phyloP scores from a whole-genome alignment of 306 rosid species.

The Fragaria ananassa region DNA sequence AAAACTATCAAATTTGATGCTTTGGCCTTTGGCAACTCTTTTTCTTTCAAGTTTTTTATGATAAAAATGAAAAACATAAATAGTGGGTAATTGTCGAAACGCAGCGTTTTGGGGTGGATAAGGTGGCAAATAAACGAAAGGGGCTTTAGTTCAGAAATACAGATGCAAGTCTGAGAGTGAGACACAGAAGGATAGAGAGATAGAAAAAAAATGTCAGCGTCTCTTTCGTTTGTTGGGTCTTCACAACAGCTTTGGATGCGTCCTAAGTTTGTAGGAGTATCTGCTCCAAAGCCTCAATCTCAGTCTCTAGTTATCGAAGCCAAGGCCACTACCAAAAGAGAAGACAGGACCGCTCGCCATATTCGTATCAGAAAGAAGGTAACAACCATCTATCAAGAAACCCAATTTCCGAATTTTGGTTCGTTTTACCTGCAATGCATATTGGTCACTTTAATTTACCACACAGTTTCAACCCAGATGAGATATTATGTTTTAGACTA shows the following conservation, averaged over 20 bases:
- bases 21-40: too few relatives aligned
- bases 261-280: slow-evolving; percentile 10
- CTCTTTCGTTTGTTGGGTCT: slow-evolving; percentile 16
- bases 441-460: neutral
- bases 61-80: too few relatives aligned
- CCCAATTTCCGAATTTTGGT: slow-evolving; percentile 1
- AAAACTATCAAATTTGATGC: too few relatives aligned
- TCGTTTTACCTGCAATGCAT: neutral
- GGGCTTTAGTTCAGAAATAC: neutral
- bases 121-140: neutral
- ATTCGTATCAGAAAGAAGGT: slow-evolving; percentile 60
- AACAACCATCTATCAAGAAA: neutral
- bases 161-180: neutral
- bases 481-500: neutral
- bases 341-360: slow-evolving; percentile 73
- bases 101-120: too few relatives aligned
- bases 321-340: slow-evolving; percentile 46
- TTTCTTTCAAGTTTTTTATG: too few relatives aligned
- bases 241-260: slow-evolving; percentile 23
- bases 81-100: too few relatives aligned
- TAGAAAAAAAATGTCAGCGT: slow-evolving; percentile 17
- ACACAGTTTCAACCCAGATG: neutral
- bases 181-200: neutral
- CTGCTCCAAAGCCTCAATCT: neutral
- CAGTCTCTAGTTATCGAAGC: slow-evolving; percentile 47